These are phyloP conservation scores for Colletotrichum sojae DNA, from an alignment of 2,329 filamentous ascomycete species.

Conservation along the genomic window DNA sequence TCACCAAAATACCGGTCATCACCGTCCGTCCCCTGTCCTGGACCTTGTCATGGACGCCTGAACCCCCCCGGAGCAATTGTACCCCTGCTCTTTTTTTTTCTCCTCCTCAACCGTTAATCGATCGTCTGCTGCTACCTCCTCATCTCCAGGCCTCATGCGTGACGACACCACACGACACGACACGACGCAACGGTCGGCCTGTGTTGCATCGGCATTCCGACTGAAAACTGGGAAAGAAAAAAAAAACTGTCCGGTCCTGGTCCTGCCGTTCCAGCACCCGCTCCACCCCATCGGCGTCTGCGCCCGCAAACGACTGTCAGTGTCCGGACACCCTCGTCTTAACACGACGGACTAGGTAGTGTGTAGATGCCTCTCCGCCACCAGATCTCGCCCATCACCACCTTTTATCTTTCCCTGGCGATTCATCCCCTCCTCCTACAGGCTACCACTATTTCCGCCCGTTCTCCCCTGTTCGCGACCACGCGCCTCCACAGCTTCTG, in stretches of 20 bases:
- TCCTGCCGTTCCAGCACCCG: conserved; percentile 5
- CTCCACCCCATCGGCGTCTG: conserved; percentile 5
- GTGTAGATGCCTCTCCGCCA: conserved; percentile 24
- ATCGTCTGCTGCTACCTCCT: too few species aligned
- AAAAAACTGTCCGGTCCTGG: conserved; percentile 5
- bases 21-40: not conserved
- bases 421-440: conserved; percentile 16
- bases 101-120: too few species aligned
- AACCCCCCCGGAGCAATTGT: too few species aligned
- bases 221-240: conserved; percentile 2
- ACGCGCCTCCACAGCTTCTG: conserved; percentile 45
- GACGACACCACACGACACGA: conserved; percentile 12
- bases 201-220: not conserved
- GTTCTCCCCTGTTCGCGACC: conserved; percentile 40
- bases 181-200: not conserved
- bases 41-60: too few species aligned
- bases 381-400: conserved; percentile 30
- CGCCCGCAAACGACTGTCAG: conserved; percentile 33
- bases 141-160: conserved; percentile 13
- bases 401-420: not conserved
- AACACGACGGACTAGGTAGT: conserved; percentile 25
- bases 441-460: conserved; percentile 3
- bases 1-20: conserved; percentile 11
- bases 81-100: too few species aligned
- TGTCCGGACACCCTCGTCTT: conserved; percentile 29